These are phyloP conservation scores for Scutellaria baicalensis DNA, from an alignment of 257 asterid genomes.

Conservation along the genomic window DNA sequence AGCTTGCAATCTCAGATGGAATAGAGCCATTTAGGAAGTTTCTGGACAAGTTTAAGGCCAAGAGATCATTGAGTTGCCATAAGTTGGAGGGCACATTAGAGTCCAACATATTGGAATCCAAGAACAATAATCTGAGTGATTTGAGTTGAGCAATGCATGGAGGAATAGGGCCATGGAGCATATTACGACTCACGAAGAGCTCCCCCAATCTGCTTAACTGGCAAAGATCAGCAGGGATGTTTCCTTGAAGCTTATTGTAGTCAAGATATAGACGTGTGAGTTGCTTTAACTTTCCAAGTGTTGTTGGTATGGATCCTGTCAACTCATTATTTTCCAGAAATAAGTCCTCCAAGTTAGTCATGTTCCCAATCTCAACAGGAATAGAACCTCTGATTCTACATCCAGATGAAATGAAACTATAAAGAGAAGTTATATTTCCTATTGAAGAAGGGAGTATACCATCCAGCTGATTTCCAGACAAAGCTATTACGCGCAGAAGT, in stretches of 20 bases:
- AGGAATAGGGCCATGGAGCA: conserved; percentile 21
- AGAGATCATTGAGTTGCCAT: conserved; percentile 5
- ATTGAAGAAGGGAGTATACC: conserved; percentile 41
- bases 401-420: conserved; percentile 15
- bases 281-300: conserved; percentile 3
- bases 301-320: conserved; percentile 20
- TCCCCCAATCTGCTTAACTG: conserved; percentile 7
- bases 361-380: conserved; percentile 24
- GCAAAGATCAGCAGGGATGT: conserved; percentile 23
- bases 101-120: conserved; percentile 16
- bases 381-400: conserved; percentile 23
- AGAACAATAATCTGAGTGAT: conserved; percentile 1
- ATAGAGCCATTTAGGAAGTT: neutral
- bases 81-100: conserved; percentile 21
- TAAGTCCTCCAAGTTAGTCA: neutral
- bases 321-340: too few species aligned
- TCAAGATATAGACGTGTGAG: conserved; percentile 5
- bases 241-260: conserved; percentile 15
- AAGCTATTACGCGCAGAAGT: neutral
- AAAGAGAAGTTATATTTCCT: conserved; percentile 36
- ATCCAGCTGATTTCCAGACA: conserved; percentile 33
- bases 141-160: conserved; percentile 21
- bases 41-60: neutral
- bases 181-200: conserved; percentile 12
- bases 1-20: neutral